These are phyloP conservation scores for Sclerotinia borealis DNA, from an alignment of 2,329 filamentous ascomycete genomes.

Conservation along the genomic window DNA sequence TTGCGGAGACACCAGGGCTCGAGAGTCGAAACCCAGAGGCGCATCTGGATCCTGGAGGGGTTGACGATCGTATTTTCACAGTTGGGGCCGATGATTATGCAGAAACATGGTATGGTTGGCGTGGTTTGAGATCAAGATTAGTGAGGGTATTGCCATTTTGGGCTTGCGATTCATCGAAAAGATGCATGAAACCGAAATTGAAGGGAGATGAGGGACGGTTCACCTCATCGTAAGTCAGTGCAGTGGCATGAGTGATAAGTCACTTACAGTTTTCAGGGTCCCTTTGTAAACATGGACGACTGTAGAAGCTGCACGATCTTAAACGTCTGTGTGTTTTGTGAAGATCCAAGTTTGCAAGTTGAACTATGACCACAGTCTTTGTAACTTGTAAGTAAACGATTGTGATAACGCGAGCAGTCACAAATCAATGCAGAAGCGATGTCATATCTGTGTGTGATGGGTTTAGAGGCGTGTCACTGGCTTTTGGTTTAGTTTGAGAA, in stretches of 20 bases:
- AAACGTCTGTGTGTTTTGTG: background rate
- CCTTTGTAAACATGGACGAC: background rate
- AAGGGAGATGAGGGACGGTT: background rate
- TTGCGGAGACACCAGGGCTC: background rate
- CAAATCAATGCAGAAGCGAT: background rate
- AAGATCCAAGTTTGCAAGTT: background rate
- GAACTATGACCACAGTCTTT: background rate
- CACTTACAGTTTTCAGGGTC: background rate
- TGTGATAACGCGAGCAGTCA: background rate
- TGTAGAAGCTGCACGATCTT: background rate
- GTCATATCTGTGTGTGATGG: background rate
- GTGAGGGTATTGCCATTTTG: background rate
- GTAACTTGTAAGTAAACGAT: background rate
- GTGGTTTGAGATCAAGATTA: background rate
- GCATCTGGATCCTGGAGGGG: background rate
- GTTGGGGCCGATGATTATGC: background rate
- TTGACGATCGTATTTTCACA: background rate
- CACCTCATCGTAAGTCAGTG: slow-evolving; percentile 1
- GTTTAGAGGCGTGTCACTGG: background rate
- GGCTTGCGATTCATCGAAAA: background rate
- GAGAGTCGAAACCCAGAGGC: background rate
- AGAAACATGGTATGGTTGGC: background rate
- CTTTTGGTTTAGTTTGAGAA: background rate
- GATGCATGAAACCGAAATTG: background rate
- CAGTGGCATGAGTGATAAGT: background rate